Percentiles rank a stretch among this genome's conserved stretches.
Conservation (phyloP, 306 rosid species). For the Prunus salicina region DNA sequence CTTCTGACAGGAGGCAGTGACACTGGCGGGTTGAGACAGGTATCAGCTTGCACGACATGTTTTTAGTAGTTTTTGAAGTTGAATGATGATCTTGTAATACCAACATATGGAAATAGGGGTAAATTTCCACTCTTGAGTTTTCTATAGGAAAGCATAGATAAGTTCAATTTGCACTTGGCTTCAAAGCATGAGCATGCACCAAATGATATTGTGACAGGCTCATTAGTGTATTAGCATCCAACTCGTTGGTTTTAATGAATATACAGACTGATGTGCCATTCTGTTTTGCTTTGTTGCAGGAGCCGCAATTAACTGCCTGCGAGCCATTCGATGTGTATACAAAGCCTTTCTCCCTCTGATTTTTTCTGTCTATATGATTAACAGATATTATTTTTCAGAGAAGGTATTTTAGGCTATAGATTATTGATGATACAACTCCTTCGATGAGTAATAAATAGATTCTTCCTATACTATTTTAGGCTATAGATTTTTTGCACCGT, state of each 20-base stretch:
- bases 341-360: slow-evolving; percentile 71
- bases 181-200: not conserved
- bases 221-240: not conserved
- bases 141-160: not conserved
- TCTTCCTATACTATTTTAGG: no score
- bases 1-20: slow-evolving; percentile 33
- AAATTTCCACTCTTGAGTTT: not conserved
- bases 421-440: not conserved
- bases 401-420: not conserved
- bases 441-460: slow-evolving; percentile 1
- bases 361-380: not conserved
- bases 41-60: slow-evolving; percentile 1
- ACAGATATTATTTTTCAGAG: not conserved
- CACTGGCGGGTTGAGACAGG: slow-evolving; percentile 39
- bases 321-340: slow-evolving; percentile 75
- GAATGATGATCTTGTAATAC: not conserved
- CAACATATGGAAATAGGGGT: not conserved
- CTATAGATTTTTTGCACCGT: not conserved
- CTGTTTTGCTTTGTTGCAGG: slow-evolving; percentile 52
- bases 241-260: not conserved
- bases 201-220: not conserved
- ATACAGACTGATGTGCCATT: slow-evolving; percentile 5
- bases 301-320: slow-evolving; percentile 81
- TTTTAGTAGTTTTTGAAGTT: not conserved
- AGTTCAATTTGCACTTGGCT: not conserved